Percentiles rank a stretch among this genome's conserved stretches.
phyloP scores from a whole-genome alignment of 352 stramenopile species.

The Phytopythium oedochilum region DNA sequence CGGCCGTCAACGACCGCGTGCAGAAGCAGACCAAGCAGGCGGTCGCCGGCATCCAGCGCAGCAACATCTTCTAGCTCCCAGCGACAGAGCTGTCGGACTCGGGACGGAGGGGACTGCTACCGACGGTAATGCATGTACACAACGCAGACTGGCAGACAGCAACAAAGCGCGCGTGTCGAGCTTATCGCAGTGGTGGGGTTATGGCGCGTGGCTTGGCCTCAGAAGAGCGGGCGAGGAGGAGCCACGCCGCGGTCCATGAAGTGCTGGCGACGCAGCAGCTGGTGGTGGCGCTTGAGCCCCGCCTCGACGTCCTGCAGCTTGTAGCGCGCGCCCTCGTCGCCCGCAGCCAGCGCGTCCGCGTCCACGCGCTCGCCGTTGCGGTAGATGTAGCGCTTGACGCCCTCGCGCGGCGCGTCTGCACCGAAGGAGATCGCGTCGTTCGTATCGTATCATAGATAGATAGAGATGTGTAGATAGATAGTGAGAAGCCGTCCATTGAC shows the following conservation, averaged over 20 bases:
- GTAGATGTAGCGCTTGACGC: slow-evolving; percentile 80
- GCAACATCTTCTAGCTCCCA: slow-evolving; percentile 31
- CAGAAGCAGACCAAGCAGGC: slow-evolving; percentile 68
- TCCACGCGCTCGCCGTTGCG: slow-evolving; percentile 74
- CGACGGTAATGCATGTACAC: no score
- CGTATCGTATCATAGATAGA: no score
- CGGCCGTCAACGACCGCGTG: slow-evolving; percentile 59
- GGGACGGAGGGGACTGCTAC: no score
- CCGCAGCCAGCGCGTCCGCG: slow-evolving; percentile 28
- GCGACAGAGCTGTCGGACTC: no score
- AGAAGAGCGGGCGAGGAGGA: slow-evolving; percentile 36
- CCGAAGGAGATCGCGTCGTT: no score
- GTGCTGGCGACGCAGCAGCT: slow-evolving; percentile 77
- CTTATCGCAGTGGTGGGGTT: no score
- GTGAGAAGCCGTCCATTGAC: slow-evolving; percentile 7
- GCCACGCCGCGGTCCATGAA: slow-evolving; percentile 80
- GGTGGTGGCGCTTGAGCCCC: slow-evolving; percentile 66
- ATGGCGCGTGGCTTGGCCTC: no score
- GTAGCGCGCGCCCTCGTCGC: slow-evolving; percentile 57
- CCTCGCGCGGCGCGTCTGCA: slow-evolving; percentile 26
- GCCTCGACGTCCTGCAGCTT: slow-evolving; percentile 69
- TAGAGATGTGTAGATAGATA: no score
- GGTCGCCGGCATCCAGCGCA: slow-evolving; percentile 28
- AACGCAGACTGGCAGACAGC: not conserved
- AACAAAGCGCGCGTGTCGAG: no score